Conservation (phyloP, 495 filamentous ascomycete genomes). For the Jackrogersella minutella region DNA sequence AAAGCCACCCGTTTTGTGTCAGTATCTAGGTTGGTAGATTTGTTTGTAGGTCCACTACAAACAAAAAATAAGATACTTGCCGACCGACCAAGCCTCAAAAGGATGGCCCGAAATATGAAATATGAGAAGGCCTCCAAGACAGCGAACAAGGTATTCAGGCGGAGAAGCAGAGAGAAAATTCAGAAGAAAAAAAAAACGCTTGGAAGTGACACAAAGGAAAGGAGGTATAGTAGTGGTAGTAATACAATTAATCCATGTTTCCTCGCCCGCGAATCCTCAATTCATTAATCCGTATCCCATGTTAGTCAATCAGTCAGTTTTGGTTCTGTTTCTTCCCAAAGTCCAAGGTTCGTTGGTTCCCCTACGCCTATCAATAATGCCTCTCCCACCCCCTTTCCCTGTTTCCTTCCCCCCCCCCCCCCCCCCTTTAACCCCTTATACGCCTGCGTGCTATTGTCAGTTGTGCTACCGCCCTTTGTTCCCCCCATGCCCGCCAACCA, state of each 20-base stretch:
- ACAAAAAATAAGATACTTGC: constrained; percentile 9
- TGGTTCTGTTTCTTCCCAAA: background rate
- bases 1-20: background rate
- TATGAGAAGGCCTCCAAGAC: background rate
- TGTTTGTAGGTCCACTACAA: constrained; percentile 14
- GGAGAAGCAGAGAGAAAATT: background rate
- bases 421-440: background rate
- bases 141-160: background rate
- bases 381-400: background rate
- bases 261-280: background rate
- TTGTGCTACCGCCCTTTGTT: background rate
- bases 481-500: background rate
- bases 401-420: background rate
- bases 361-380: background rate
- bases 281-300: constrained; percentile 29
- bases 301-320: background rate
- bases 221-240: constrained; percentile 5
- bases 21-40: background rate
- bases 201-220: constrained; percentile 10
- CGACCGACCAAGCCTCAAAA: background rate
- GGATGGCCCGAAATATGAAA: background rate
- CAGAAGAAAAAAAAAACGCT: constrained; percentile 10
- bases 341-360: background rate
- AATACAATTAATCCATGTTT: constrained; percentile 17
- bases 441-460: background rate